A percentile compares a stretch with the other conserved stretches of the same genome.
phyloP scores from a whole-genome alignment of 2,329 filamentous ascomycete species.

The Aspergillus chevalieri region DNA sequence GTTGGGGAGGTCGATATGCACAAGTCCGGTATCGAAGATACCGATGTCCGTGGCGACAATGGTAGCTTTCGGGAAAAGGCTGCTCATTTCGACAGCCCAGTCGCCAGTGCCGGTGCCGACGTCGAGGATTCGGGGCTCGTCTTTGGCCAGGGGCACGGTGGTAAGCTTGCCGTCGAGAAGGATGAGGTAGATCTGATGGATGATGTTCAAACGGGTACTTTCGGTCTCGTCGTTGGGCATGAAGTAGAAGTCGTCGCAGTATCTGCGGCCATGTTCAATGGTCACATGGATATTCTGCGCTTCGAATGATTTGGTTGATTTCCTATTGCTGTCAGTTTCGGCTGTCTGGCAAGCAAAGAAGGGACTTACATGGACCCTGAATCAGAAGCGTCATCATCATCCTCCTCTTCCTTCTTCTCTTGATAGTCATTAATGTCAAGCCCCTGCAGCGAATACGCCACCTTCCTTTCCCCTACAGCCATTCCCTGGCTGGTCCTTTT shows the following conservation, averaged over 20 bases:
- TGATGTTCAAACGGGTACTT: slow-evolving; percentile 56
- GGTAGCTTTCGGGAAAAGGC: slow-evolving; percentile 38
- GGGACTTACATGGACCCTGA: slow-evolving; percentile 20
- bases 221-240: slow-evolving; percentile 64
- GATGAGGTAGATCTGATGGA: slow-evolving; percentile 57
- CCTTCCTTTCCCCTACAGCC: slow-evolving; percentile 6
- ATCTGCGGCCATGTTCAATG: slow-evolving; percentile 55
- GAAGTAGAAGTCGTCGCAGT: slow-evolving; percentile 58
- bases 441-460: neutral
- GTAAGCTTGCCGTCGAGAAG: slow-evolving; percentile 31
- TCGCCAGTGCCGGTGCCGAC: slow-evolving; percentile 47
- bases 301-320: slow-evolving; percentile 32
- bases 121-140: slow-evolving; percentile 30
- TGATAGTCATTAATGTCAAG: slow-evolving; percentile 4
- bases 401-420: slow-evolving; percentile 9
- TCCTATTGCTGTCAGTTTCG: slow-evolving; percentile 16
- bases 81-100: slow-evolving; percentile 45
- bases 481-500: slow-evolving; percentile 8
- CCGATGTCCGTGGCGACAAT: slow-evolving; percentile 43
- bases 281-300: slow-evolving; percentile 46
- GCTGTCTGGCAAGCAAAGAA: neutral
- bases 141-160: slow-evolving; percentile 22
- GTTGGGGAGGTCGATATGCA: slow-evolving; percentile 30
- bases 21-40: slow-evolving; percentile 38
- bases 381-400: slow-evolving; percentile 11